Evolutionary conservation across 2,329 filamentous ascomycete species (phyloP).

Genomic region (Aspergillus sp.): DNA sequence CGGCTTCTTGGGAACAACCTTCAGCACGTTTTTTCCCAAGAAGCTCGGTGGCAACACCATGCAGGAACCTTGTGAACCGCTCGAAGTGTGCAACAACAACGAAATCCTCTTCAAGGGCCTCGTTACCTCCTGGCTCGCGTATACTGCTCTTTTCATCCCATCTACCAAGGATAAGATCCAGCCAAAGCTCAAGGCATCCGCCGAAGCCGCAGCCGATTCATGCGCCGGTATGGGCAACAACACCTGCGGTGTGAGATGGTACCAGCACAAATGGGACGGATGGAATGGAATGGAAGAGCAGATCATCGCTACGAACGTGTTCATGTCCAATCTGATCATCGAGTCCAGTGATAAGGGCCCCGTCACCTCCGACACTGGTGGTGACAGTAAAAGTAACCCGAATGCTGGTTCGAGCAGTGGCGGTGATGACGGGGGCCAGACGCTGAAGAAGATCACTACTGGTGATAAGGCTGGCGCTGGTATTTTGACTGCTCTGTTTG

Average conservation of each 20-base stretch:
- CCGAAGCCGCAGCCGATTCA: conserved; percentile 53
- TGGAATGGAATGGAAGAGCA: conserved; percentile 60
- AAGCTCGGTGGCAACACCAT: conserved; percentile 46
- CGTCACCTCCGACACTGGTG: conserved; percentile 44
- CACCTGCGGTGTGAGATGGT: conserved; percentile 62
- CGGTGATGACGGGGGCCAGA: conserved; percentile 14
- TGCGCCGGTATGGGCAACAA: conserved; percentile 55
- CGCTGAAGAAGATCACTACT: conserved; percentile 15
- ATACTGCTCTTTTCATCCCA: conserved; percentile 57
- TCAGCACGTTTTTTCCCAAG: conserved; percentile 48
- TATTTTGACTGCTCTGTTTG: conserved; percentile 30
- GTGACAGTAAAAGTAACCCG: conserved; percentile 41
- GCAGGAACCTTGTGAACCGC: conserved; percentile 61
- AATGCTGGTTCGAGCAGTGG: conserved; percentile 15
- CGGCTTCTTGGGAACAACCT: conserved; percentile 46
- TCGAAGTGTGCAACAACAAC: conserved; percentile 58
- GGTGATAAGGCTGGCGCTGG: conserved; percentile 35
- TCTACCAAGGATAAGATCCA: conserved; percentile 50
- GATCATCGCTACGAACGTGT: conserved; percentile 59
- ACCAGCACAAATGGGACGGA: conserved; percentile 46
- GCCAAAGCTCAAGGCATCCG: conserved; percentile 52
- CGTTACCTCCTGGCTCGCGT: conserved; percentile 58
- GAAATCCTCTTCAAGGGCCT: conserved; percentile 69
- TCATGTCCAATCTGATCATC: conserved; percentile 55
- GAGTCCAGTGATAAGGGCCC: conserved; percentile 37